These are phyloP conservation scores for Aureobasidium sp. DNA, from an alignment of 2,329 filamentous ascomycete species.

Conservation along the genomic window DNA sequence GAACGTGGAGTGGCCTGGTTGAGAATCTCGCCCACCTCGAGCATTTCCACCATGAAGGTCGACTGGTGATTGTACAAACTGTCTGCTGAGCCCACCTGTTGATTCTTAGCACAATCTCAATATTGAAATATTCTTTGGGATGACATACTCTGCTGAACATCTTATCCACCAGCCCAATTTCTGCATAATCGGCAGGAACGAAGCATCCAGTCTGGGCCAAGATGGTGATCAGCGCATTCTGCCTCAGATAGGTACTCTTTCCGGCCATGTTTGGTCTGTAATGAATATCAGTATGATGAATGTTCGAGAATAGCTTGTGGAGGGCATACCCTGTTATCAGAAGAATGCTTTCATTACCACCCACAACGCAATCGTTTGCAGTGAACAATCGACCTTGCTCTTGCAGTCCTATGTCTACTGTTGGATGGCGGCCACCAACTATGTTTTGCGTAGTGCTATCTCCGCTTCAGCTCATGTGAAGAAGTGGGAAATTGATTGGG, in stretches of 20 bases:
- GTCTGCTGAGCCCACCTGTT: slow-evolving; percentile 66
- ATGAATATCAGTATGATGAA: not conserved
- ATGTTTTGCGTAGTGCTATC: slow-evolving; percentile 59
- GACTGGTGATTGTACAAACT: slow-evolving; percentile 92
- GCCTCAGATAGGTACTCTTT: slow-evolving; percentile 90
- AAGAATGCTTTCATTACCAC: slow-evolving; percentile 66
- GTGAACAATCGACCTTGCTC: slow-evolving; percentile 77
- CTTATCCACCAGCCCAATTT: slow-evolving; percentile 88
- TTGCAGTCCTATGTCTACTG: slow-evolving; percentile 75
- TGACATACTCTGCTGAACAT: slow-evolving; percentile 68
- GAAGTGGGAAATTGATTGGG: not conserved
- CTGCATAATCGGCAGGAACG: slow-evolving; percentile 79
- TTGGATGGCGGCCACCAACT: slow-evolving; percentile 81
- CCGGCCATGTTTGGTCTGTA: slow-evolving; percentile 86
- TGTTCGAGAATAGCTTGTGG: not conserved
- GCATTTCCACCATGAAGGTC: slow-evolving; percentile 99
- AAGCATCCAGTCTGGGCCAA: slow-evolving; percentile 89
- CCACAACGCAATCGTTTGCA: slow-evolving; percentile 77
- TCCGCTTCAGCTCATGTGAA: not conserved
- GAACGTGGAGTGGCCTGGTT: slow-evolving; percentile 74
- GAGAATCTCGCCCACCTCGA: slow-evolving; percentile 87
- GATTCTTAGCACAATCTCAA: not conserved
- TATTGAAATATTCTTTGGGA: not conserved
- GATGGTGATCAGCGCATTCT: slow-evolving; percentile 91
- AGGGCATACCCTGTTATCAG: slow-evolving; percentile 53